phyloP scores from a whole-genome alignment of 495 filamentous ascomycete species.

The Neurospora sp. region DNA sequence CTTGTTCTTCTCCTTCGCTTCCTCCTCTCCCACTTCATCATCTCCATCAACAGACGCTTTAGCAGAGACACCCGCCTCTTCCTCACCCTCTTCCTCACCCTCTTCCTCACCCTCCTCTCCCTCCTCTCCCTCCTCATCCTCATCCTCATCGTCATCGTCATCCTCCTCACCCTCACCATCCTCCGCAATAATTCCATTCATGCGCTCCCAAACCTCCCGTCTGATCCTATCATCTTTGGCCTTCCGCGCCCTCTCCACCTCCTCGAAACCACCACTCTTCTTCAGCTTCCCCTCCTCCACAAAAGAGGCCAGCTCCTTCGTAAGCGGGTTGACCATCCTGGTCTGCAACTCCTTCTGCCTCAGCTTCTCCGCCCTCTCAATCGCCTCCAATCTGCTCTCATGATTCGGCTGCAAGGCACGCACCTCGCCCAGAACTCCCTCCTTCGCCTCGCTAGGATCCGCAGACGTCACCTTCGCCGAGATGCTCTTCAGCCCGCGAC shows the following conservation, averaged over 20 bases:
- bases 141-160: neutral
- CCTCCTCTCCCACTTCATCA: neutral
- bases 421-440: conserved; percentile 85
- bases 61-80: neutral
- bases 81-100: neutral
- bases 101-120: neutral
- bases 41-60: neutral
- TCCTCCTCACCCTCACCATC: conserved; percentile 14
- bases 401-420: conserved; percentile 92
- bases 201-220: conserved; percentile 72
- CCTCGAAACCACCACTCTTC: conserved; percentile 91
- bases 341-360: conserved; percentile 78
- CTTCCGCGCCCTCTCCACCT: conserved; percentile 75
- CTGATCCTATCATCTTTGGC: conserved; percentile 81
- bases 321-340: conserved; percentile 67
- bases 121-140: no score
- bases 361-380: conserved; percentile 85
- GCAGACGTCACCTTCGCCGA: conserved; percentile 43
- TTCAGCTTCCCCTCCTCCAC: conserved; percentile 88
- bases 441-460: conserved; percentile 75
- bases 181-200: conserved; percentile 38
- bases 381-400: conserved; percentile 83
- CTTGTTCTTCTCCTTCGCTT: neutral
- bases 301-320: conserved; percentile 78
- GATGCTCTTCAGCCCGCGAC: conserved; percentile 46